phyloP scores from a whole-genome alignment of 805 yeast species.

The Starmerella potacharoeniae region DNA sequence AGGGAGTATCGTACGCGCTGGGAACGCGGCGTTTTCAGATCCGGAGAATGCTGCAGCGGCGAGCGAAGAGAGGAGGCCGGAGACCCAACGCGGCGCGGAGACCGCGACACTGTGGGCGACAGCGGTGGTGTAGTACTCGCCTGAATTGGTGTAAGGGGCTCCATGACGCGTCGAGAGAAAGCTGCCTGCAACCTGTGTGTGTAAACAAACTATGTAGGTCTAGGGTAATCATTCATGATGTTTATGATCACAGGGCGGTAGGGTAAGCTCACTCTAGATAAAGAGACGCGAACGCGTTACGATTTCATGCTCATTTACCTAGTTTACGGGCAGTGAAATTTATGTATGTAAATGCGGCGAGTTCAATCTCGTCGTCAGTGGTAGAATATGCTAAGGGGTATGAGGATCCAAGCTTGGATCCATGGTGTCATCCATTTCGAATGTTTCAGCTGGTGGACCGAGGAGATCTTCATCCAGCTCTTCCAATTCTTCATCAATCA shows the following conservation, averaged over 20 bases:
- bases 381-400: not conserved
- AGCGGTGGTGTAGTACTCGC: conserved; percentile 5
- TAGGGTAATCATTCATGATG: not conserved
- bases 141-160: conserved; percentile 3
- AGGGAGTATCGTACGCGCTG: not conserved
- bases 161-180: conserved; percentile 10
- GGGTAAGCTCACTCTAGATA: too few species aligned
- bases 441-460: not conserved
- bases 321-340: too few species aligned
- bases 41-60: conserved; percentile 4
- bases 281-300: too few species aligned
- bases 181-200: not conserved
- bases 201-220: not conserved
- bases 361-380: not conserved
- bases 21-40: not conserved
- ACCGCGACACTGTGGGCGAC: not conserved
- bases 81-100: conserved; percentile 3
- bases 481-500: conserved; percentile 30
- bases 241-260: not conserved
- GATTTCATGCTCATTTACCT: too few species aligned
- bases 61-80: conserved; percentile 1
- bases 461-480: conserved; percentile 25
- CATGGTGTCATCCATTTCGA: conserved; percentile 7
- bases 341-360: too few species aligned
- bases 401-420: not conserved